phyloP scores from a whole-genome alignment of 306 rosid genomes.

The Dryas octopetala region DNA sequence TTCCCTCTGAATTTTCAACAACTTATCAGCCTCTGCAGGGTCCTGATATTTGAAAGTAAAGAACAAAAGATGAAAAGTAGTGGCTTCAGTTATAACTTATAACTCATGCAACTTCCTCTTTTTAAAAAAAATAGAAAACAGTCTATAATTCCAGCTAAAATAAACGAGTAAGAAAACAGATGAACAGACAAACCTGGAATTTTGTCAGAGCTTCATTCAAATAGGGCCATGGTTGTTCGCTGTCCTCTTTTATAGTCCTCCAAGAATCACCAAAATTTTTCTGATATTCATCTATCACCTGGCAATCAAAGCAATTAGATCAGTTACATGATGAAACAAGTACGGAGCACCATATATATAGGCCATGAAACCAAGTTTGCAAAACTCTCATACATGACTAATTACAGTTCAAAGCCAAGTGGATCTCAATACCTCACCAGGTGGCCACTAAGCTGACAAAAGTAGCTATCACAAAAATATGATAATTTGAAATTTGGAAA shows the following conservation, averaged over 20 bases:
- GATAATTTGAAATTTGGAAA: not conserved
- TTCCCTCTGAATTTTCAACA: conserved; percentile 91
- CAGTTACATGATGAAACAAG: conserved; percentile 2
- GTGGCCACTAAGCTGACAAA: not conserved
- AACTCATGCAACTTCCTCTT: not conserved
- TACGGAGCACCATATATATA: not conserved
- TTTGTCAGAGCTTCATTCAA: conserved; percentile 71
- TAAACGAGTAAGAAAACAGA: not conserved
- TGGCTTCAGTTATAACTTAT: not conserved
- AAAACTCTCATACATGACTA: not conserved
- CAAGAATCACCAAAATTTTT: conserved; percentile 81
- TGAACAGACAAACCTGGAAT: conserved; percentile 63
- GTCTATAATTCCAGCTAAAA: conserved; percentile 19
- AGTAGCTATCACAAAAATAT: not conserved
- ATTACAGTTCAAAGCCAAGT: not conserved
- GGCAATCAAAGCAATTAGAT: conserved; percentile 24
- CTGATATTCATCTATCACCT: conserved; percentile 90
- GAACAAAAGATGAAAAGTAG: not conserved
- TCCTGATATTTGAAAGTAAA: conserved; percentile 50
- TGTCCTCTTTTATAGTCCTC: conserved; percentile 62
- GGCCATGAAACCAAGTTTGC: not conserved
- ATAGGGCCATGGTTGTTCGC: conserved; percentile 77
- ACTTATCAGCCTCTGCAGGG: conserved; percentile 97
- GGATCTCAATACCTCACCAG: not conserved
- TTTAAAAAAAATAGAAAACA: not conserved